Evolutionary conservation across 129 eudicot genomes (phyloP).

Genomic region (Daucus carota): DNA sequence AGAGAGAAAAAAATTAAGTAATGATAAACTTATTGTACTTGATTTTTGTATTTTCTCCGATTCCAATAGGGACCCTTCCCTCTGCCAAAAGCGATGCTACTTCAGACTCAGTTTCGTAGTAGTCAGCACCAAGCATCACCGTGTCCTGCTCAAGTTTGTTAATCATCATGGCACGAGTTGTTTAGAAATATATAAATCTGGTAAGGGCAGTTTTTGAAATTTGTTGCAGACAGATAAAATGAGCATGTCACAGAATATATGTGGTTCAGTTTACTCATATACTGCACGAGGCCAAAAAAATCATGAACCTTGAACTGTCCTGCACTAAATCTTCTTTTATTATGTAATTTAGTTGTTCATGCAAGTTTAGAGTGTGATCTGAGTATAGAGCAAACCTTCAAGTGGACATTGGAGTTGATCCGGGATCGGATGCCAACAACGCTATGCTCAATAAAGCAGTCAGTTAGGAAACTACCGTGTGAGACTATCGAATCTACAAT

Average conservation of each 20-base stretch:
- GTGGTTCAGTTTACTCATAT: not conserved
- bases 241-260: not conserved
- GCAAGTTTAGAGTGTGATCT: not conserved
- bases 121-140: constrained; percentile 98
- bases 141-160: constrained; percentile 59
- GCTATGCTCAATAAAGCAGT: constrained; percentile 77
- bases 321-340: not conserved
- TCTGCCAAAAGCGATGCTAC: constrained; percentile 51
- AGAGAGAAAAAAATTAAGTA: not conserved
- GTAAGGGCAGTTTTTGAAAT: not conserved
- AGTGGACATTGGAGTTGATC: constrained; percentile 62
- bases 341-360: not conserved
- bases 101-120: constrained; percentile 89
- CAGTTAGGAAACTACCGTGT: constrained; percentile 75
- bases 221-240: not conserved
- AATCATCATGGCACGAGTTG: constrained; percentile 13
- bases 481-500: constrained; percentile 82
- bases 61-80: constrained; percentile 89
- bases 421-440: constrained; percentile 96
- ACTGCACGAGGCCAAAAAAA: not conserved
- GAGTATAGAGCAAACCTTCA: constrained; percentile 50
- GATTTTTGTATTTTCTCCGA: constrained; percentile 87
- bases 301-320: not conserved
- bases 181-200: constrained; percentile 11
- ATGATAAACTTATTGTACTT: constrained; percentile 26